Conservation (phyloP, 495 filamentous ascomycete species). For the Pseudotulostoma volvatum region DNA sequence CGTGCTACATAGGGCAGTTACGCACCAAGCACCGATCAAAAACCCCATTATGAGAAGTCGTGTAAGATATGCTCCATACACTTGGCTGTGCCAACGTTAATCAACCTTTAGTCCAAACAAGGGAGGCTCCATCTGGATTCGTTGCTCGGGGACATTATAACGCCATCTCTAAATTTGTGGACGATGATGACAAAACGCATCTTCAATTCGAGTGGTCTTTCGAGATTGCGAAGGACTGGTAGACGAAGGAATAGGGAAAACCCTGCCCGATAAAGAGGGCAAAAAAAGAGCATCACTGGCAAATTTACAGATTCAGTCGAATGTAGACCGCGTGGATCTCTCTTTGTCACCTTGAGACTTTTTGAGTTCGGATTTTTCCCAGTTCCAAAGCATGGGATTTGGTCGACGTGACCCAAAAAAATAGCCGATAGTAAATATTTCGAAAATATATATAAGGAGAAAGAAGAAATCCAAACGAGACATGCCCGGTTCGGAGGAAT, state of each 20-base stretch:
- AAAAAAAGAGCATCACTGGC: too few species aligned
- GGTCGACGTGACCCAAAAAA: too few species aligned
- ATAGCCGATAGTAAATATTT: too few species aligned
- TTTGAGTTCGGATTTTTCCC: too few species aligned
- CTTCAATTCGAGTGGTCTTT: slow-evolving; percentile 87
- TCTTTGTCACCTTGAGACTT: too few species aligned
- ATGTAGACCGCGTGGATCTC: too few species aligned
- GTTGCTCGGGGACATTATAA: slow-evolving; percentile 73
- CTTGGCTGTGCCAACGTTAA: not conserved
- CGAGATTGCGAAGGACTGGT: slow-evolving; percentile 88
- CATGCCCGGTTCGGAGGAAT: too few species aligned
- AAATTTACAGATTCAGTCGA: too few species aligned
- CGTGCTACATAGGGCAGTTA: slow-evolving; percentile 50
- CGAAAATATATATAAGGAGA: too few species aligned
- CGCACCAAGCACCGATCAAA: slow-evolving; percentile 72
- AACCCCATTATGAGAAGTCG: slow-evolving; percentile 70
- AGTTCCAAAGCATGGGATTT: too few species aligned
- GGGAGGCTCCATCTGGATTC: slow-evolving; percentile 84
- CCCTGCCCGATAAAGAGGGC: too few species aligned
- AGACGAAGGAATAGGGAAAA: not conserved
- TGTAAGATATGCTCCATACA: slow-evolving; percentile 41
- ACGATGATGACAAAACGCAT: slow-evolving; percentile 79
- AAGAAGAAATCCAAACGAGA: too few species aligned
- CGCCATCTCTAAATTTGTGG: slow-evolving; percentile 70
- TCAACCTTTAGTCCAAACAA: slow-evolving; percentile 49